Evolutionary conservation across 2,329 filamentous ascomycete species (phyloP), one percentile per base, ranked within the genome.

Genomic region (Alternaria hordeiaustralica): DNA sequence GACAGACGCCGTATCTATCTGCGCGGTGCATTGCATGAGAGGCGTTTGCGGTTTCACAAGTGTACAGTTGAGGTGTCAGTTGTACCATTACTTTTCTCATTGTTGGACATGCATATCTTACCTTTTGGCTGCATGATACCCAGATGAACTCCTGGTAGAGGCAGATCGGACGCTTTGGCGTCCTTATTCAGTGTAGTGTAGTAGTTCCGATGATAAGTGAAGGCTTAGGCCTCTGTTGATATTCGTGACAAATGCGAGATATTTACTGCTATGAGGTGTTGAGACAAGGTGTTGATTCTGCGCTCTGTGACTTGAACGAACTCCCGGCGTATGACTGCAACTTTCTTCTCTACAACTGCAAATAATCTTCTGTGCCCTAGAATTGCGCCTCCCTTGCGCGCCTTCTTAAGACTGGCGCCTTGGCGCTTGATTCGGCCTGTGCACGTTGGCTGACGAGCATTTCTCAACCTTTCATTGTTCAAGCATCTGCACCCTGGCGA

Each of bases 81-180:
- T 70, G 68, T 73, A 70, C 61, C 46, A 61, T 50, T 69, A 71
- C 60, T 54, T 60, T 58, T 36, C 60, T 61, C 53, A 50, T 50
- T 59, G 41, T 55, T 61, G 61, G 63, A 61, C 63, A 64, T 72
- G 56, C 56, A 65, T 61, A 33, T 67, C 60, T 46, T 64, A 61
- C 63, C 58, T 66, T 61, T 64, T 51, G 61, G 59, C 64, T 74
- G 71, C 71, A 72, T 71, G 73, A 77, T 79, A 78, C 71, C 75
- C 71, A 51, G 63, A 64, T 57, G 43, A 56, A 60, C 50, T 54
- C 51, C 61, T 63, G 64, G 67, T 68, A 47, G 51, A 50, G 54
- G 30, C 53, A 57, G 54, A 36, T 23, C 56, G 43, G 47, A 18
- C 62, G 57, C 46, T 55, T 57, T 66, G 33, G 56, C 25, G 33